Conservation (phyloP, 768 basidiomycete species). For the Candolleomyces aberdarensis region DNA sequence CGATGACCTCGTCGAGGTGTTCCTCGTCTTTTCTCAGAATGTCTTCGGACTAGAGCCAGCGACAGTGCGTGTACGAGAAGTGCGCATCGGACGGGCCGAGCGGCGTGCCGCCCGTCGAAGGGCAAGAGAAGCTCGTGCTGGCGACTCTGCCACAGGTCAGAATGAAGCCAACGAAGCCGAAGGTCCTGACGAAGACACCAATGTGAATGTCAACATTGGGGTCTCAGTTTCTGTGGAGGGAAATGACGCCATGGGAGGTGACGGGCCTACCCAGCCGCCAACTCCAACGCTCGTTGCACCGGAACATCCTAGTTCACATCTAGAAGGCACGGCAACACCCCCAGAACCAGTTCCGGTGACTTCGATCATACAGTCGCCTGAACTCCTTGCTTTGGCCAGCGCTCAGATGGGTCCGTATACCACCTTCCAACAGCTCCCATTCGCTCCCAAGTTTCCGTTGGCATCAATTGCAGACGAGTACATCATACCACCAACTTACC, state of each 20-base stretch:
- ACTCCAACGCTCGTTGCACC: conserved; percentile 40
- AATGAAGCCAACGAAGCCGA: conserved; percentile 46
- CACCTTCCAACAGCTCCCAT: conserved; percentile 87
- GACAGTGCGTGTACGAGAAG: conserved; percentile 91
- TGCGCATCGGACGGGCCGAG: conserved; percentile 86
- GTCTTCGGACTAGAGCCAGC: conserved; percentile 92
- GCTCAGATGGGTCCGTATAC: conserved; percentile 81
- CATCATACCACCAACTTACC: conserved; percentile 88
- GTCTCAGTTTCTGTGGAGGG: conserved; percentile 50
- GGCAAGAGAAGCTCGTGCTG: conserved; percentile 63
- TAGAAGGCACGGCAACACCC: conserved; percentile 25
- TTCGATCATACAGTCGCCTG: conserved; percentile 51
- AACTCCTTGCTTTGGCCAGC: conserved; percentile 62
- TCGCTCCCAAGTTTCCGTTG: conserved; percentile 85
- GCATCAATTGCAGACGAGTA: conserved; percentile 88
- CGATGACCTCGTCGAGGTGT: conserved; percentile 90
- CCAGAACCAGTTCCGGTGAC: conserved; percentile 32
- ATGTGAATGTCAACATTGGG: conserved; percentile 61
- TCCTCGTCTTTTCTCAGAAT: conserved; percentile 87
- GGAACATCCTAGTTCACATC: conserved; percentile 40
- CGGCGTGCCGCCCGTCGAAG: conserved; percentile 80
- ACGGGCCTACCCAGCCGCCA: conserved; percentile 25
- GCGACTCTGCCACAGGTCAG: conserved; percentile 41
- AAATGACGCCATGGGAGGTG: conserved; percentile 31
- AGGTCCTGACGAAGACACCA: conserved; percentile 48